Evolutionary conservation across 768 basidiomycete genomes (phyloP), one percentile per base, ranked within the genome.

Genomic region (Basidioascus undulatus): DNA sequence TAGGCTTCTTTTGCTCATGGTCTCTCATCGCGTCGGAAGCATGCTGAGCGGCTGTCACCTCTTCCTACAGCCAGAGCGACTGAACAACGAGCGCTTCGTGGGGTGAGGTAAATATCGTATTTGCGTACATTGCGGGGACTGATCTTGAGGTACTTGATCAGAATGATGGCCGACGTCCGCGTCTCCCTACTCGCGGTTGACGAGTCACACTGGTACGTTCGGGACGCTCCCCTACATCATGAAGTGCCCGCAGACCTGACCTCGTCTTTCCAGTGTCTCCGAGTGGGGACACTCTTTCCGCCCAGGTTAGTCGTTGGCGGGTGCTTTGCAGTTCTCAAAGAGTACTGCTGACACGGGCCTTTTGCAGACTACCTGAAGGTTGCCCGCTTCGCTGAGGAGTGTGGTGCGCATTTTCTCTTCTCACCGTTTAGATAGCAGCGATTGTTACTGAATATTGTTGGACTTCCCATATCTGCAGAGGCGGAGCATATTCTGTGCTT

Each of bases 151-250:
- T n/a, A n/a, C n/a, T n/a, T n/a, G n/a, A n/a, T n/a, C 9, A 44
- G 59, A n/a, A 55, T 68, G 59, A 65, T 69, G 56, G 44, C 49
- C 7, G 49, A 53, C 10, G 59, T 65, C 26, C 58, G 57, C 31
- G 62, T 68, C 9, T 59, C 64, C 1, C 53, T 69, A 0, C 54
- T 68, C 2, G 66, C 68, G 0, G 61, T 69, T 1, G 66, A 68
- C 38, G 65, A 67, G 47, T 62, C 64, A 2, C 65, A 67, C 41
- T 66, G 66, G n/a, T n/a, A n/a, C n/a, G n/a, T n/a, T n/a, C n/a
- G n/a, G 46, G 39, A 12, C 7, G 42, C 32, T 7, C 11, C 6
- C 27, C 1, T 10, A 3, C 13, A 19, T 3, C 4, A 11, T 12
- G 6, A 20, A 9, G 6, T n/a, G 7, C 19, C n/a, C 37, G 8